phyloP scores from a whole-genome alignment of 2,329 filamentous ascomycete genomes.

The Coleophoma cylindrospora region DNA sequence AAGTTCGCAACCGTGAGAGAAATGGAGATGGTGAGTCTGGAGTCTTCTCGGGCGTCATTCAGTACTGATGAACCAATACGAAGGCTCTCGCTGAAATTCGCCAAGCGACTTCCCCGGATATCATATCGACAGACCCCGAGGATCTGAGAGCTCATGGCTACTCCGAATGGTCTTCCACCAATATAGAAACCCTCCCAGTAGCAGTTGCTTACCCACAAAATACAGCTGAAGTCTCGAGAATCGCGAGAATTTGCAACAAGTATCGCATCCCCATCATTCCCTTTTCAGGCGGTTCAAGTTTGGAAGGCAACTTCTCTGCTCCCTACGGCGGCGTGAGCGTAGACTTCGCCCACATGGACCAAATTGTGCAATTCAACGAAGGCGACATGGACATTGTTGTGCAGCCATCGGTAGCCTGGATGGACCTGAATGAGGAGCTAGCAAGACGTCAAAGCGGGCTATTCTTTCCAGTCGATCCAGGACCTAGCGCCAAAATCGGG shows the following conservation, averaged over 20 bases:
- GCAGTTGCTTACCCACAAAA: conserved; percentile 59
- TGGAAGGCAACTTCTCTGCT: conserved; percentile 88
- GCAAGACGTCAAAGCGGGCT: conserved; percentile 68
- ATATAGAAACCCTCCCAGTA: conserved; percentile 55
- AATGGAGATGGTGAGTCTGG: conserved; percentile 41
- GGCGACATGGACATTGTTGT: conserved; percentile 92
- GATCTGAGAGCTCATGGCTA: conserved; percentile 60
- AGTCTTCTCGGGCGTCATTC: not conserved
- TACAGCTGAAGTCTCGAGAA: conserved; percentile 53
- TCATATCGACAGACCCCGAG: conserved; percentile 58
- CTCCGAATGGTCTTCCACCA: conserved; percentile 61
- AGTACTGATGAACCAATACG: not conserved
- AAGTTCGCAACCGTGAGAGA: conserved; percentile 43
- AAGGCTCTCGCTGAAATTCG: conserved; percentile 55
- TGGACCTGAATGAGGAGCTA: conserved; percentile 71
- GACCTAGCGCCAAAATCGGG: conserved; percentile 66
- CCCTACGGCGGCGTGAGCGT: conserved; percentile 84
- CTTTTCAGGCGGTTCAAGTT: conserved; percentile 78
- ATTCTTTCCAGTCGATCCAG: conserved; percentile 86
- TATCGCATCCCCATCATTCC: conserved; percentile 76
- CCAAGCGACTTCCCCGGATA: conserved; percentile 44
- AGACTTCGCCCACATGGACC: conserved; percentile 85
- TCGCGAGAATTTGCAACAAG: conserved; percentile 68
- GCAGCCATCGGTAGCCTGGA: conserved; percentile 89
- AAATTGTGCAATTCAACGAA: conserved; percentile 72